phyloP scores from a whole-genome alignment of 208 protist species.

The Sergeia podlipaevii region DNA sequence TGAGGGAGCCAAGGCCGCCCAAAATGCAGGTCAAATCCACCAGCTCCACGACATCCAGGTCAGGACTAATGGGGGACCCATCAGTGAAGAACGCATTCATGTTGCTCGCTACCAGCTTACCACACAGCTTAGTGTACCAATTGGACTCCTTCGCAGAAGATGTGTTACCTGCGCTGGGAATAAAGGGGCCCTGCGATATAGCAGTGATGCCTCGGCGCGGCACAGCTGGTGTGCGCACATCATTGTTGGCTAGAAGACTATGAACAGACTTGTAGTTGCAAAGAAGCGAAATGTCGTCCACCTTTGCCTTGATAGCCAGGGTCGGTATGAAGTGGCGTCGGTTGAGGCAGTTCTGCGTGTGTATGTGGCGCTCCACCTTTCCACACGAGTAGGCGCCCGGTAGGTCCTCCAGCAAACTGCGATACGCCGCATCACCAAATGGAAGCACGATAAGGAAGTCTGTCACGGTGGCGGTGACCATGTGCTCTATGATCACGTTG shows the following conservation, averaged over 20 bases:
- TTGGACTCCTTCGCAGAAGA: neutral
- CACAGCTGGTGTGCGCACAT: too few species aligned
- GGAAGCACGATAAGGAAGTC: slow-evolving; percentile 78
- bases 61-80: slow-evolving; percentile 32
- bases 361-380: slow-evolving; percentile 35
- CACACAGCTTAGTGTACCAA: slow-evolving; percentile 24
- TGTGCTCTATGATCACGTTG: slow-evolving; percentile 31
- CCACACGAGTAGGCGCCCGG: slow-evolving; percentile 42
- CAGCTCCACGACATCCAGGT: slow-evolving; percentile 9
- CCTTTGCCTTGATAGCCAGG: slow-evolving; percentile 63
- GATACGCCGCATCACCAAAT: slow-evolving; percentile 77
- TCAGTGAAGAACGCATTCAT: slow-evolving; percentile 66
- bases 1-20: slow-evolving; percentile 71
- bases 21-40: slow-evolving; percentile 42
- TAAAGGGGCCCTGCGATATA: neutral
- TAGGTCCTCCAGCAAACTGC: slow-evolving; percentile 62
- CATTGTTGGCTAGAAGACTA: too few species aligned
- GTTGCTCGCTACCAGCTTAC: slow-evolving; percentile 43
- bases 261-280: slow-evolving; percentile 39
- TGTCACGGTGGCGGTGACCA: slow-evolving; percentile 48
- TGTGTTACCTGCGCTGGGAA: neutral
- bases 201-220: too few species aligned
- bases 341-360: slow-evolving; percentile 41
- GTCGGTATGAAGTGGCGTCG: slow-evolving; percentile 71
- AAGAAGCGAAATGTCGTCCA: slow-evolving; percentile 52